phyloP scores from a whole-genome alignment of 108 stramenopile genomes.

The Cylindrotheca fusiformis region DNA sequence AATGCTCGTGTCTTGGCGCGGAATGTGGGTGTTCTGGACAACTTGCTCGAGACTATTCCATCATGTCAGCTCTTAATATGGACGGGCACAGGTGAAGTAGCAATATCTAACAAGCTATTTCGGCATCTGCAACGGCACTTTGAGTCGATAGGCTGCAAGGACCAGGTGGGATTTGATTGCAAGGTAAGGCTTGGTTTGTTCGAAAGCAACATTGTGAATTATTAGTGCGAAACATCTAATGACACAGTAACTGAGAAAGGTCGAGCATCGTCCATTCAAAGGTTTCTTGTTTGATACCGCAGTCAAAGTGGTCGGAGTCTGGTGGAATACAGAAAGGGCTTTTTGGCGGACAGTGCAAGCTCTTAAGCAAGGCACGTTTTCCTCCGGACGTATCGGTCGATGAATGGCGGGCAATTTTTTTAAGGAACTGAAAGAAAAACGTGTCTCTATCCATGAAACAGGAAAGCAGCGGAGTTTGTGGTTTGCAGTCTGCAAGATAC shows the following conservation, averaged over 20 bases:
- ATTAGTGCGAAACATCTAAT: too few species aligned
- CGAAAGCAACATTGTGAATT: too few species aligned
- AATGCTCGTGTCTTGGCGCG: constrained; percentile 47
- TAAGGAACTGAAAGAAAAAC: too few species aligned
- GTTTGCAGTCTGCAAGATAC: too few species aligned
- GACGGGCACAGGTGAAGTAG: constrained; percentile 47
- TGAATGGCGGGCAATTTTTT: too few species aligned
- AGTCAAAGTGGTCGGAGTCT: constrained; percentile 1
- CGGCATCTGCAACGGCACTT: not conserved
- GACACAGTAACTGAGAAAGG: too few species aligned
- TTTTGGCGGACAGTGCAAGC: not conserved
- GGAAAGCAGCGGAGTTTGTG: too few species aligned
- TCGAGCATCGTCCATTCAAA: not conserved
- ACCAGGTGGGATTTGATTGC: not conserved
- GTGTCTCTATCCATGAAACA: too few species aligned
- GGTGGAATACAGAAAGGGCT: not conserved
- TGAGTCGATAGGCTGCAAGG: not conserved
- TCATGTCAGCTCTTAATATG: constrained; percentile 37
- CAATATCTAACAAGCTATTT: not conserved
- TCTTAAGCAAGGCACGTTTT: too few species aligned
- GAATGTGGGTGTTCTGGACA: constrained; percentile 28
- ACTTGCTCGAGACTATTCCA: constrained; percentile 31
- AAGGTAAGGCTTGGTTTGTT: not conserved
- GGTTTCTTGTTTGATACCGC: not conserved
- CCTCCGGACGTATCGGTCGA: too few species aligned